Evolutionary conservation across 768 basidiomycete species (phyloP).

Genomic region (Cyclocybe cylindracea): DNA sequence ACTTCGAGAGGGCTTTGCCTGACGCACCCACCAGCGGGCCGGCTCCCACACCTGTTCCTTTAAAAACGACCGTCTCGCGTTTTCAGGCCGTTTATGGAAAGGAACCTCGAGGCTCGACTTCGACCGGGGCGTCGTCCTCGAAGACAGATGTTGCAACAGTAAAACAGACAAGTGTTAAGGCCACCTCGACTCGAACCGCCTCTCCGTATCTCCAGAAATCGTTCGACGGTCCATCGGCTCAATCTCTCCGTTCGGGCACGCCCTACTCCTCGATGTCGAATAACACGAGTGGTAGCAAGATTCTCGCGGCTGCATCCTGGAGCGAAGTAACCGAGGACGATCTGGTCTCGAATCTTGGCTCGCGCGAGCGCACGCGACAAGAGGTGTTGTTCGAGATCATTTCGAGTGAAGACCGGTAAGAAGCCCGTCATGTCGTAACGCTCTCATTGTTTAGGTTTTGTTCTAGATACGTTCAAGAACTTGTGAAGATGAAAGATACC

Average conservation of each 20-base stretch:
- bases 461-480: conserved; percentile 86
- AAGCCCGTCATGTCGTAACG: conserved; percentile 10
- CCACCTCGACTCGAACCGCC: conserved; percentile 63
- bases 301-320: conserved; percentile 83
- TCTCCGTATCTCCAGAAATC: conserved; percentile 59
- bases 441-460: conserved; percentile 10
- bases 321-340: conserved; percentile 95
- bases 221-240: conserved; percentile 52
- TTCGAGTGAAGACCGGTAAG: conserved; percentile 90
- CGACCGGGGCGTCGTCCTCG: conserved; percentile 63
- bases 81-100: conserved; percentile 76
- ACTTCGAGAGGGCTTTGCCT: conserved; percentile 54
- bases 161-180: conserved; percentile 44
- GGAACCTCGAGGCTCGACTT: conserved; percentile 67
- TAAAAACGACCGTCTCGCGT: conserved; percentile 74
- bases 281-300: conserved; percentile 62
- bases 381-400: conserved; percentile 98
- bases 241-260: conserved; percentile 77
- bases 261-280: conserved; percentile 81
- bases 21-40: conserved; percentile 40
- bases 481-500: conserved; percentile 89
- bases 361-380: conserved; percentile 91
- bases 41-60: conserved; percentile 28
- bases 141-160: conserved; percentile 57
- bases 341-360: conserved; percentile 89